Evolutionary conservation across 164 flowering plant species (phyloP).

Genomic region (Umbellularia californica): DNA sequence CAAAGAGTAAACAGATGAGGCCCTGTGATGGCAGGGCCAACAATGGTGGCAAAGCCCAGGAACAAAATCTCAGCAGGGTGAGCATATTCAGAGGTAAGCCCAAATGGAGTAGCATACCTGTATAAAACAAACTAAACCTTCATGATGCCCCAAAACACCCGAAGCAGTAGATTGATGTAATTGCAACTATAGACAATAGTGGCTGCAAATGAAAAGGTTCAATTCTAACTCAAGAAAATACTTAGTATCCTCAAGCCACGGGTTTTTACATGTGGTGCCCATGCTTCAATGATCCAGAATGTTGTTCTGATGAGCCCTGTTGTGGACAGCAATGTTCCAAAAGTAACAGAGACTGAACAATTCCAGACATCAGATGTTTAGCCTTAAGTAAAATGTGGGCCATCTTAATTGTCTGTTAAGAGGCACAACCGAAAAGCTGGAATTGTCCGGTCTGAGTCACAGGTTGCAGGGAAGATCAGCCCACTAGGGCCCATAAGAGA

Average conservation of each 20-base stretch:
- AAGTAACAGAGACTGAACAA: neutral
- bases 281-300: neutral
- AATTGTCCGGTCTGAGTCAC: neutral
- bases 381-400: neutral
- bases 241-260: neutral
- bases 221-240: neutral
- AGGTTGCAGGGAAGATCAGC: neutral
- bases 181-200: neutral
- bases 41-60: conserved; percentile 95
- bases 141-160: neutral
- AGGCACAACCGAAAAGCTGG: neutral
- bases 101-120: conserved; percentile 99
- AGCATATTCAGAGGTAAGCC: conserved; percentile 98
- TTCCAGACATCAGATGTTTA: neutral
- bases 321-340: neutral
- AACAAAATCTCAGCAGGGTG: conserved; percentile 98
- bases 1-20: conserved; percentile 92
- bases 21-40: conserved; percentile 97
- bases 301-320: neutral
- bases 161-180: neutral
- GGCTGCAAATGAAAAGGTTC: neutral
- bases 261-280: neutral
- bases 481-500: neutral
- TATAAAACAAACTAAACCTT: neutral
- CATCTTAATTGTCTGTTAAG: neutral